Percentiles rank a stretch among this genome's conserved stretches.
Evolutionary conservation across 163 green algal genomes (phyloP).

Genomic region (Prototheca wickerhamii): DNA sequence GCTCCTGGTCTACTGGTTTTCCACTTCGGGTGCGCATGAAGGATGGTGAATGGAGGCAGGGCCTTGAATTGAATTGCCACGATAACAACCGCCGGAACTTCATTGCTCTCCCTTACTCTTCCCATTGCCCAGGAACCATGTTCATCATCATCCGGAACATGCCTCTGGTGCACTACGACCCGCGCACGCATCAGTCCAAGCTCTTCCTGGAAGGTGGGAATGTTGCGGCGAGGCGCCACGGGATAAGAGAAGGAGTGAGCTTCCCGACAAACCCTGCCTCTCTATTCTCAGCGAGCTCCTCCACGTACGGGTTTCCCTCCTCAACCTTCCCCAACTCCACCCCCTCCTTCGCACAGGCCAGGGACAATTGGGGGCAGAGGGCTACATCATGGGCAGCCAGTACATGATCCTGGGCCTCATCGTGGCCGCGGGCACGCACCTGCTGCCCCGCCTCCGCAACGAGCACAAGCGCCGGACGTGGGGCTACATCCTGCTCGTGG

Average conservation of each 20-base stretch:
- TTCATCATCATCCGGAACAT: constrained; percentile 85
- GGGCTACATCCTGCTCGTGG: constrained; percentile 12
- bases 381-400: constrained; percentile 64
- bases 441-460: constrained; percentile 23
- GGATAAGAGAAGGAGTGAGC: too few species aligned
- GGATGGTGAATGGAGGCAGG: neutral
- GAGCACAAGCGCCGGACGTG: neutral
- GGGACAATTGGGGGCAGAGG: constrained; percentile 66
- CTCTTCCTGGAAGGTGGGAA: constrained; percentile 24
- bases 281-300: too few species aligned
- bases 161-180: constrained; percentile 40
- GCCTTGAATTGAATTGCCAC: neutral
- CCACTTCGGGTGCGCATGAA: constrained; percentile 29
- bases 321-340: neutral
- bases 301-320: neutral
- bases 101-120: neutral
- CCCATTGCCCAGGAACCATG: constrained; percentile 51
- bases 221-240: too few species aligned
- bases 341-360: constrained; percentile 1
- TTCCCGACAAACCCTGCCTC: too few species aligned
- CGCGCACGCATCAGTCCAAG: constrained; percentile 15
- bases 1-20: constrained; percentile 60
- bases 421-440: constrained; percentile 1
- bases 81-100: neutral
- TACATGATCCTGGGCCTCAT: constrained; percentile 26